Conservation (phyloP, 495 filamentous ascomycete genomes). For the Tuber aestivum region DNA sequence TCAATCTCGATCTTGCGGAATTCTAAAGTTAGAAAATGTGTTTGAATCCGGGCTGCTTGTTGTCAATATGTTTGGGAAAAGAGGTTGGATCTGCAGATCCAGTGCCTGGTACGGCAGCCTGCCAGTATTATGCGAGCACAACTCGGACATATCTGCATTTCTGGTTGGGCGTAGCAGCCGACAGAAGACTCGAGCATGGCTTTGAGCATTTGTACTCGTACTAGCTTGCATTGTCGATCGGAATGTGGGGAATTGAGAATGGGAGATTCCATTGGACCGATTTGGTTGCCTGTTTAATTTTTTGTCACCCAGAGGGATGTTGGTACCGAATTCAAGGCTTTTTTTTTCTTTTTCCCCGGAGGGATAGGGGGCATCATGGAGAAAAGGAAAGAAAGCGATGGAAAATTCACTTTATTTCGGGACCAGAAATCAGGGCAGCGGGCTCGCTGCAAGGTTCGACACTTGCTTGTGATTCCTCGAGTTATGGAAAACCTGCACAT, state of each 20-base stretch:
- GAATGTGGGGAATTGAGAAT: not conserved
- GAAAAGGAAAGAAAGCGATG: not conserved
- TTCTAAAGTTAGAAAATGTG: not conserved
- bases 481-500: not conserved
- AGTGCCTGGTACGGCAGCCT: not conserved
- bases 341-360: not conserved
- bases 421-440: not conserved
- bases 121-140: not conserved
- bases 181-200: not conserved
- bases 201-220: not conserved
- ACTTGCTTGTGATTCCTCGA: not conserved
- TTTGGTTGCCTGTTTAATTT: not conserved
- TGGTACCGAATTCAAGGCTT: not conserved
- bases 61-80: not conserved
- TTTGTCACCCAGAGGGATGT: not conserved
- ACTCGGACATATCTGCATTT: not conserved
- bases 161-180: not conserved
- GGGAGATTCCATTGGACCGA: not conserved
- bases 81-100: not conserved
- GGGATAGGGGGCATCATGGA: not conserved
- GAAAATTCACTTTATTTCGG: not conserved
- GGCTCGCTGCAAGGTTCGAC: not conserved
- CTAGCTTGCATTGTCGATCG: not conserved
- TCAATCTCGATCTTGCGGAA: not conserved
- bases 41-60: not conserved